A percentile compares a stretch with the other conserved stretches of the same genome.
phyloP scores from a whole-genome alignment of 495 filamentous ascomycete genomes.

The Talaromyces borbonicus region DNA sequence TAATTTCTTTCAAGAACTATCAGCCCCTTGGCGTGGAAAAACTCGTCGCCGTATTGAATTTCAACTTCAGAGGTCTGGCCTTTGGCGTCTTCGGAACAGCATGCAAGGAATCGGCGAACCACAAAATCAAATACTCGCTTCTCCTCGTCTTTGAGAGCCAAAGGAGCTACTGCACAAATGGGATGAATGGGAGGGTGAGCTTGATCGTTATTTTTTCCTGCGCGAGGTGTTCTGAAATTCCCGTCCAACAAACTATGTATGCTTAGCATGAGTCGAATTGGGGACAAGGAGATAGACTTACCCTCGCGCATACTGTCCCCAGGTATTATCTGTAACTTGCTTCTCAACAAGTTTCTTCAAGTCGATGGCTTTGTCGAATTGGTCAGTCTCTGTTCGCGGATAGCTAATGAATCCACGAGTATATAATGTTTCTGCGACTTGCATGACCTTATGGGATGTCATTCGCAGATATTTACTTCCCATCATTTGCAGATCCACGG shows the following conservation, averaged over 20 bases:
- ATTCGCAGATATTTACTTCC: constrained; percentile 77
- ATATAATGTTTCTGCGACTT: constrained; percentile 81
- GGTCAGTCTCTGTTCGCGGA: constrained; percentile 92
- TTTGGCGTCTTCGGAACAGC: constrained; percentile 89
- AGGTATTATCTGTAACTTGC: constrained; percentile 61
- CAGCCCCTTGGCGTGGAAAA: constrained; percentile 69
- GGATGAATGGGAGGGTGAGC: constrained; percentile 97
- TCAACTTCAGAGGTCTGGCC: constrained; percentile 78
- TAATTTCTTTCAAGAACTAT: constrained; percentile 87
- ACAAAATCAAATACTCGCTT: constrained; percentile 87
- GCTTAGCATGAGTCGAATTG: background rate
- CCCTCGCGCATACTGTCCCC: constrained; percentile 75
- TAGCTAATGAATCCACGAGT: constrained; percentile 95
- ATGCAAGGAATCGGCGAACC: constrained; percentile 87
- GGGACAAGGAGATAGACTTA: constrained; percentile 15
- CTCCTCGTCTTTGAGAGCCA: constrained; percentile 52
- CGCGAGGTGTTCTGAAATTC: constrained; percentile 69
- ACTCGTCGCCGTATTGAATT: constrained; percentile 74
- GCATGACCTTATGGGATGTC: constrained; percentile 82
- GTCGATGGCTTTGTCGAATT: constrained; percentile 87
- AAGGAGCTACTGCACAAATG: constrained; percentile 61
- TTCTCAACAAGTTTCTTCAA: constrained; percentile 72
- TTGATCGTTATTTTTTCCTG: constrained; percentile 84
- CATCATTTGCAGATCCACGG: constrained; percentile 97
- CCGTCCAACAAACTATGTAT: constrained; percentile 55